phyloP scores from a whole-genome alignment of 441 rosid genomes.

The Adansonia rubrostipa region DNA sequence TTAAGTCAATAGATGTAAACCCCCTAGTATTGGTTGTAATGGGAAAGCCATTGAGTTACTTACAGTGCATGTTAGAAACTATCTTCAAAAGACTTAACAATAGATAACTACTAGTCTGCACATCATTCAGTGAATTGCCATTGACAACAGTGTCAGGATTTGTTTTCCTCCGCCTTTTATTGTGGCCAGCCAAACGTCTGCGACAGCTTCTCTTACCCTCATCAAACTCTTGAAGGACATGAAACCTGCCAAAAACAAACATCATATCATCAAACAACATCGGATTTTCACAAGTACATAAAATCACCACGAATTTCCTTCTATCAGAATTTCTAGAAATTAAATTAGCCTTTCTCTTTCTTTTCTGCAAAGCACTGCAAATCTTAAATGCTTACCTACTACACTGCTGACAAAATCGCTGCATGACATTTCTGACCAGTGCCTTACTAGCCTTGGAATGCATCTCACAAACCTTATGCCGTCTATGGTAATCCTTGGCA shows the following conservation, averaged over 20 bases:
- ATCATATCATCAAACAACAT: not conserved
- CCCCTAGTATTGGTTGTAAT: constrained; percentile 16
- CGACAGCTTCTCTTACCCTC: no score
- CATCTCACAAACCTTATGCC: no score
- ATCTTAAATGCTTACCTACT: constrained; percentile 60
- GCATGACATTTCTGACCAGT: no score
- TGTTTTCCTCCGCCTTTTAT: constrained; percentile 74
- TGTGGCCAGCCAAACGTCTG: no score
- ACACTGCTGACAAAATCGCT: no score
- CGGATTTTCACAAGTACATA: not conserved
- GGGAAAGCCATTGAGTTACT: constrained; percentile 30
- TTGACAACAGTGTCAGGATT: constrained; percentile 64
- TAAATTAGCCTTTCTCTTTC: not conserved
- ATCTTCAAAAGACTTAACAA: constrained; percentile 78
- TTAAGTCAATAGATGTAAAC: not conserved
- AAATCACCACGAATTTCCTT: not conserved
- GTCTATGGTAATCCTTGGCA: no score
- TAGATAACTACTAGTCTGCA: constrained; percentile 73
- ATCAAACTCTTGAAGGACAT: no score
- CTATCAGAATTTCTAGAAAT: not conserved
- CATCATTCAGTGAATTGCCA: constrained; percentile 61
- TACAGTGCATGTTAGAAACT: constrained; percentile 85
- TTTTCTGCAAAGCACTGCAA: not conserved
- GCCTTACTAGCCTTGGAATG: no score
- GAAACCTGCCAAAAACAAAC: constrained; percentile 62